Percentiles rank a stretch among this genome's conserved stretches.
phyloP scores from a whole-genome alignment of 495 filamentous ascomycete species.

The Trichoderma reesei region DNA sequence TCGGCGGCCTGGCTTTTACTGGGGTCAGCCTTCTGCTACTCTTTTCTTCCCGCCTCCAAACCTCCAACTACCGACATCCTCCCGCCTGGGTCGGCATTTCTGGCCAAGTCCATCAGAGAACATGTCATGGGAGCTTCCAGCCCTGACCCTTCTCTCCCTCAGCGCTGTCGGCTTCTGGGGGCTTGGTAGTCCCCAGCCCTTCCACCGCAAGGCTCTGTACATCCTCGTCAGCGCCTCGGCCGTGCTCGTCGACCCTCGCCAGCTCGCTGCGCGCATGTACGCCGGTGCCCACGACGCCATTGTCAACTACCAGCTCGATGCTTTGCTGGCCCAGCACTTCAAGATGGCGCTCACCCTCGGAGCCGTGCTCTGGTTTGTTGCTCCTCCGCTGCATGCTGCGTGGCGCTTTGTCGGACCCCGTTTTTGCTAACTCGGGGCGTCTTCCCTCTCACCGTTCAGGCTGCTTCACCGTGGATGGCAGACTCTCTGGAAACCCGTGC shows the following conservation, averaged over 20 bases:
- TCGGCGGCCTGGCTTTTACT: not conserved
- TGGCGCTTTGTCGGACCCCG: too few species aligned
- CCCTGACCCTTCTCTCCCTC: conserved; percentile 10
- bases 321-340: conserved; percentile 18
- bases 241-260: not conserved
- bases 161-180: conserved; percentile 9
- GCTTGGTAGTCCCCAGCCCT: conserved; percentile 4
- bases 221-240: conserved; percentile 7
- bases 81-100: conserved; percentile 5
- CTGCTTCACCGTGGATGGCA: conserved; percentile 72
- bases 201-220: not conserved
- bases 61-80: conserved; percentile 7
- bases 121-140: conserved; percentile 11
- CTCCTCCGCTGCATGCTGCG: not conserved
- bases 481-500: conserved; percentile 80
- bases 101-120: conserved; percentile 5
- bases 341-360: conserved; percentile 3
- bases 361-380: conserved; percentile 10
- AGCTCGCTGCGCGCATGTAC: not conserved
- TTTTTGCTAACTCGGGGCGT: not conserved
- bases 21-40: not conserved
- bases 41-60: conserved; percentile 4
- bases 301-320: conserved; percentile 20
- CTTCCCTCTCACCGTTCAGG: conserved; percentile 35
- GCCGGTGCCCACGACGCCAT: conserved; percentile 11